Evolutionary conservation across 1,284 basidiomycete species (phyloP).

Genomic region (Apiotrichum porosum): DNA sequence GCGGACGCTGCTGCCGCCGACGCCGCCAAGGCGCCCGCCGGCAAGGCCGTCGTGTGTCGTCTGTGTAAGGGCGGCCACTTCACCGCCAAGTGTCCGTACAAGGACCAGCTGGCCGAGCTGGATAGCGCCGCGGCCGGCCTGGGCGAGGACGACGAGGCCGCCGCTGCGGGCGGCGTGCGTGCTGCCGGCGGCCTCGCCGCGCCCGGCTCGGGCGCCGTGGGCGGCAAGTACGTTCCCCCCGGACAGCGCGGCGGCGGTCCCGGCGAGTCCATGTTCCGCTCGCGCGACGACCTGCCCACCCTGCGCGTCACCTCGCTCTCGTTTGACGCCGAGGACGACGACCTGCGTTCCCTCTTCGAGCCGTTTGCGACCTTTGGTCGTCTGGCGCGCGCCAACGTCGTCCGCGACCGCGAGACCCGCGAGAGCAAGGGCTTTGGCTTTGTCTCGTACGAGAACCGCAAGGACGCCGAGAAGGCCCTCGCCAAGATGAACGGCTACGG

Average conservation of each 20-base stretch:
- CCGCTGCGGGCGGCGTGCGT: constrained; percentile 13
- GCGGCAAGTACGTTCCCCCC: constrained; percentile 88
- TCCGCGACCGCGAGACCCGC: constrained; percentile 90
- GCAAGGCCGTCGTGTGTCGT: constrained; percentile 85
- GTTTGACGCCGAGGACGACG: constrained; percentile 90
- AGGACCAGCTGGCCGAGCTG: constrained; percentile 73
- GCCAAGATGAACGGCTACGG: constrained; percentile 86
- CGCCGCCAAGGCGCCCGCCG: constrained; percentile 64
- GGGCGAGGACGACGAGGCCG: constrained; percentile 41
- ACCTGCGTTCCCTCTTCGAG: constrained; percentile 83
- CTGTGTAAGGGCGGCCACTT: constrained; percentile 97
- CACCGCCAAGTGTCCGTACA: constrained; percentile 98
- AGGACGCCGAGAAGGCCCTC: constrained; percentile 79
- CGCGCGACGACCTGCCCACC: constrained; percentile 88
- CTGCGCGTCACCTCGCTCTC: constrained; percentile 96
- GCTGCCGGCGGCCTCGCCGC: constrained; percentile 14
- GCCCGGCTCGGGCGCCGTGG: constrained; percentile 23
- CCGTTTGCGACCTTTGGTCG: constrained; percentile 63
- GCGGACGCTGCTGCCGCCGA: constrained; percentile 68
- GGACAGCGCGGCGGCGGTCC: constrained; percentile 52
- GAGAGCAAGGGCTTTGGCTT: constrained; percentile 70
- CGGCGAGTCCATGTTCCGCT: constrained; percentile 72
- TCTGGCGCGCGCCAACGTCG: constrained; percentile 86
- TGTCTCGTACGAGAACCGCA: constrained; percentile 83
- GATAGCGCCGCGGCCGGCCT: constrained; percentile 62